Evolutionary conservation across 495 filamentous ascomycete genomes (phyloP).

Genomic region (Acidomyces sp.): DNA sequence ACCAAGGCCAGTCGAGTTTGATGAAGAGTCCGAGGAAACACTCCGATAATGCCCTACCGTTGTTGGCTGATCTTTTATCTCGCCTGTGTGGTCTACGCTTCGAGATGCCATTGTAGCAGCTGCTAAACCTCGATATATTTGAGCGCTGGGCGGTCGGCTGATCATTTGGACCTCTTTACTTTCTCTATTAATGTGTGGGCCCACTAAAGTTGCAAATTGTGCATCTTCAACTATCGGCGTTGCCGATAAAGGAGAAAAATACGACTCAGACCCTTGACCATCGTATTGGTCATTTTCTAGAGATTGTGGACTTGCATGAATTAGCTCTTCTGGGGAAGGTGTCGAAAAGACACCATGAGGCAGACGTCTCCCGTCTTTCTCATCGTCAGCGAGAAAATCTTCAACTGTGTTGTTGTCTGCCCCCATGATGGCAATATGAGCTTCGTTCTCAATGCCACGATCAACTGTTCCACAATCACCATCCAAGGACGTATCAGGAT

Average conservation of each 20-base stretch:
- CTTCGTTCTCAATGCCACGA: no score
- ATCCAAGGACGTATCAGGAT: no score
- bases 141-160: no score
- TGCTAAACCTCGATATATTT: no score
- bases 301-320: not conserved
- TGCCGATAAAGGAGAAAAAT: slow-evolving; percentile 3
- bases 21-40: slow-evolving; percentile 5
- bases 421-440: no score
- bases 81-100: no score
- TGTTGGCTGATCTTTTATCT: no score
- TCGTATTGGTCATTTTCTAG: not conserved
- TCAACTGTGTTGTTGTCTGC: no score
- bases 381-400: no score
- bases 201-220: slow-evolving; percentile 9
- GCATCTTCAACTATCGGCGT: slow-evolving; percentile 15
- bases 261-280: not conserved
- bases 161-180: slow-evolving; percentile 10
- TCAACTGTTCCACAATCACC: no score
- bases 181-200: slow-evolving; percentile 6
- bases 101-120: slow-evolving; percentile 6
- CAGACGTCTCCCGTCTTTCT: no score
- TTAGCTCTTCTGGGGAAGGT: not conserved
- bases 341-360: slow-evolving; percentile 1
- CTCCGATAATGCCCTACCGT: no score
- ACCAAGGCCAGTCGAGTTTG: slow-evolving; percentile 7